Percentiles rank a stretch among this genome's conserved stretches.
phyloP scores from a whole-genome alignment of 352 stramenopile species.

The Globisporangium okanoganense region DNA sequence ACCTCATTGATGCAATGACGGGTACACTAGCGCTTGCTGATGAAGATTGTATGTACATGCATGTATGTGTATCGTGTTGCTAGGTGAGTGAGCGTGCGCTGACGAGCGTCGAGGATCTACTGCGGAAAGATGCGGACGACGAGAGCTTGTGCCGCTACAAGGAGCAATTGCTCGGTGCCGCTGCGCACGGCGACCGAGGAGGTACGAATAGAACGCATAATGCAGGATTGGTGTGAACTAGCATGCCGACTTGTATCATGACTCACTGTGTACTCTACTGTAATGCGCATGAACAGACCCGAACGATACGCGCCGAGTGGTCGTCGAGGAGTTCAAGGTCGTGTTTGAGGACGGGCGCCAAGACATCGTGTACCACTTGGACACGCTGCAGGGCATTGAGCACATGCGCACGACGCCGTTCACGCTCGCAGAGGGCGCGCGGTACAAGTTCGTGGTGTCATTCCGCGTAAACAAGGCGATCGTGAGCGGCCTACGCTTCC shows the following conservation, averaged over 20 bases:
- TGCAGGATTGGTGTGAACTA: too few relatives aligned
- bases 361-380: conserved; percentile 69
- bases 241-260: neutral
- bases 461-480: conserved; percentile 87
- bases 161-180: conserved; percentile 71
- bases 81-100: conserved; percentile 68
- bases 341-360: conserved; percentile 70
- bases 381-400: conserved; percentile 61
- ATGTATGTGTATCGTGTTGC: neutral
- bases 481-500: conserved; percentile 80
- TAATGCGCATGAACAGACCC: conserved; percentile 30
- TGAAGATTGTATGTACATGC: neutral
- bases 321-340: conserved; percentile 86
- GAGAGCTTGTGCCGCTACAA: conserved; percentile 86
- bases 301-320: conserved; percentile 58
- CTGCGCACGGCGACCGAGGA: conserved; percentile 73
- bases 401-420: conserved; percentile 76
- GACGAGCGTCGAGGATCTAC: conserved; percentile 61
- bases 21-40: neutral
- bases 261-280: neutral
- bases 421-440: conserved; percentile 62
- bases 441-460: conserved; percentile 81
- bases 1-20: neutral
- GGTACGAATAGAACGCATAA: conserved; percentile 25
- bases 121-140: conserved; percentile 77